Base-by-base conservation (phyloP, 2,329 filamentous ascomycete species). In the Aspergillus niger region DNA sequence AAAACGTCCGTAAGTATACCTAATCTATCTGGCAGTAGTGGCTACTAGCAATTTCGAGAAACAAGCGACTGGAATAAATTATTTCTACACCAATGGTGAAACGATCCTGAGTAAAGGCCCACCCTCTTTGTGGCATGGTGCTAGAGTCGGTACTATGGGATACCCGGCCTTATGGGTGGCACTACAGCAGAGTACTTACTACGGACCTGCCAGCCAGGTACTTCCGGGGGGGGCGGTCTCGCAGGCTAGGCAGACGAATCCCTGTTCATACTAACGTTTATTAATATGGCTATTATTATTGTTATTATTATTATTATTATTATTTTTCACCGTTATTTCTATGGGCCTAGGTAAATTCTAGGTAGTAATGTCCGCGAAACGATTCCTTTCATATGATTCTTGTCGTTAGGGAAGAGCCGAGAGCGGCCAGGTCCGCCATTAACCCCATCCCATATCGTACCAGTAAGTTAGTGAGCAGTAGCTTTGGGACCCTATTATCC, bases 91-190 rank as follows among this genome's bases (percentile, higher is more conserved):
- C 44, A 57, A 59, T 62, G 50, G 50, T 56, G 61, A 65, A 67
- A 67, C 61, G 51, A 59, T 58, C 54, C 55, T 55, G 53, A 57
- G 22, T 15, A 24, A 28, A 28, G 62, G 59, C 57, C 63, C 64
- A 66, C 62, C 36, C 22, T 24, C 47, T 58, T 13, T 36, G 55
- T 65, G 59, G 65, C 58, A 65, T 65, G 62, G 54, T 64, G 54
- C 53, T 36, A 57, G 13, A 26, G 17, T 44, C 26, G 52, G 24
- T 55, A 22, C 38, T 44, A 55, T 55, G 28, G 24, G 20, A 32
- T 44, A 55, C 38, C 52, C 52, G 39, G 26, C 52, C 52, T 55
- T 32, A 32, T 44, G 52, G 52, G 39, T 44, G 39, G 24, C 26
- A 54, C 52, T 44, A 54, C 36, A 39, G 36, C 38, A 43, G 43